Evolutionary conservation across 176 grass and related monocot species (phyloP).

Genomic region (Tuctoria greenei): DNA sequence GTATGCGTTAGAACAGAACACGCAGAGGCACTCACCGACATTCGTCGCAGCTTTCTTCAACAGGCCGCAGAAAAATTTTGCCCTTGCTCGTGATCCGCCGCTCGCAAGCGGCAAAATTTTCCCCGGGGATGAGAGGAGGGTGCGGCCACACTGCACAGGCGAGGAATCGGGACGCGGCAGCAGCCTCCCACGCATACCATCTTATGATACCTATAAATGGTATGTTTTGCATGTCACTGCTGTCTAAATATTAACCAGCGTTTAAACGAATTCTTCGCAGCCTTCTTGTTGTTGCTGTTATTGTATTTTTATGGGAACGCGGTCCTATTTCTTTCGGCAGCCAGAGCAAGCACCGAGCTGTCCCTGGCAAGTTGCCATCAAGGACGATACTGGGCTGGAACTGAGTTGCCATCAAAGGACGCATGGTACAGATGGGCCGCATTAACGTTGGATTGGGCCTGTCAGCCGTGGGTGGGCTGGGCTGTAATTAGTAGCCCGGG

Average conservation of each 20-base stretch:
- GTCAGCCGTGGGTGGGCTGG: not conserved
- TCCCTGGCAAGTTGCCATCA: too few species aligned
- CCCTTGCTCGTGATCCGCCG: constrained; percentile 36
- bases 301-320: not conserved
- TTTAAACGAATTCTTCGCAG: not conserved
- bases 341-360: too few species aligned
- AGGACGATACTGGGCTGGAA: too few species aligned
- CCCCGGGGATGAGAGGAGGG: constrained; percentile 28
- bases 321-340: too few species aligned
- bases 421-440: not conserved
- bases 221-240: constrained; percentile 35
- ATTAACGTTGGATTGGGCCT: not conserved
- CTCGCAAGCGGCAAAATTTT: constrained; percentile 39
- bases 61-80: constrained; percentile 25
- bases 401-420: not conserved
- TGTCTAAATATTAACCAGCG: constrained; percentile 38
- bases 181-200: not conserved
- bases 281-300: too few species aligned
- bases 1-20: not conserved
- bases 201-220: constrained; percentile 27
- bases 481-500: not conserved
- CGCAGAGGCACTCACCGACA: constrained; percentile 56
- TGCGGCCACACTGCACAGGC: constrained; percentile 23
- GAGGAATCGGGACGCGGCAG: constrained; percentile 25
- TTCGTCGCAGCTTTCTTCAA: constrained; percentile 37